A percentile compares a stretch with the other conserved stretches of the same genome.
phyloP scores from a whole-genome alignment of 306 rosid species.

The Luffa acutangula region DNA sequence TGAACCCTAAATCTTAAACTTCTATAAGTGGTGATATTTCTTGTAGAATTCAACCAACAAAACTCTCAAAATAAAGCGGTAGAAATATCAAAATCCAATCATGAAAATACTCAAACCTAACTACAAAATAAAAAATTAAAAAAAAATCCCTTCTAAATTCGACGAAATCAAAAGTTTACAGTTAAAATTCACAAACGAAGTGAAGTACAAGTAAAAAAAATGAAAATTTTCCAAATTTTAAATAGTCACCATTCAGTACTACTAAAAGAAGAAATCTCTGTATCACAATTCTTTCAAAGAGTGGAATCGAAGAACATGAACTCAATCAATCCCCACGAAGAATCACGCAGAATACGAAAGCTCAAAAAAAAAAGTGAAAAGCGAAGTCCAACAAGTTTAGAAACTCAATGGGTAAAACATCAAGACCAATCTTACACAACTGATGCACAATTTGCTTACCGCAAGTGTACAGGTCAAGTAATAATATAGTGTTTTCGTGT shows the following conservation, averaged over 20 bases:
- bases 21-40: background rate
- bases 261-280: background rate
- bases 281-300: background rate
- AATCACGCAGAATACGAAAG: background rate
- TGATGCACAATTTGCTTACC: too few species aligned
- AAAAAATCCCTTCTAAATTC: background rate
- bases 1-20: background rate
- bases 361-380: background rate
- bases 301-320: background rate
- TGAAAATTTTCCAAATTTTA: background rate
- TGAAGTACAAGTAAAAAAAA: background rate
- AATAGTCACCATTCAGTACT: background rate
- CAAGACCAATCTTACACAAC: background rate
- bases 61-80: background rate
- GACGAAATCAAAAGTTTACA: background rate
- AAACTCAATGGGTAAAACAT: background rate
- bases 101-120: background rate
- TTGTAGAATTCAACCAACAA: background rate
- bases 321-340: background rate
- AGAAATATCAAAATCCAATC: background rate
- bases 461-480: too few species aligned
- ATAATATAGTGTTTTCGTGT: too few species aligned
- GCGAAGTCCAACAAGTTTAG: background rate
- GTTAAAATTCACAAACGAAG: background rate
- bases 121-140: background rate